Evolutionary conservation across 805 yeast genomes (phyloP).

Genomic region (Lipomyces sp.): DNA sequence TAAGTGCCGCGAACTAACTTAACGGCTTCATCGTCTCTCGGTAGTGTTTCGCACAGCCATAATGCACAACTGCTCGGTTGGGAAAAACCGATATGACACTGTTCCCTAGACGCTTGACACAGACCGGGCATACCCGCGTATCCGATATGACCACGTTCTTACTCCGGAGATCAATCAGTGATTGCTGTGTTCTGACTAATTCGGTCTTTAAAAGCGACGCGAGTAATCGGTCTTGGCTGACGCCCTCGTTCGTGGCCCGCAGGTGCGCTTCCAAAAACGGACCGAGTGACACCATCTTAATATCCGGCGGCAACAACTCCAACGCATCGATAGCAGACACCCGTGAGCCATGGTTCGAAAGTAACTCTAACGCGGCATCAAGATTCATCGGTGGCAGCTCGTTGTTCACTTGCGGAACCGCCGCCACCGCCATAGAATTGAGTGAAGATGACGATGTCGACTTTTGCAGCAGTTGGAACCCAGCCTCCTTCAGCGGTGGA

Average conservation of each 20-base stretch:
- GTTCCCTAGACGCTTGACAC: constrained; percentile 61
- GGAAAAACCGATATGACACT: constrained; percentile 59
- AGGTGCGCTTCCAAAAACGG: constrained; percentile 54
- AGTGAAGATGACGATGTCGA: constrained; percentile 1
- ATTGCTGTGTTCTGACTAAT: constrained; percentile 53
- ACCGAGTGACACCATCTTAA: constrained; percentile 53
- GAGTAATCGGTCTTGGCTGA: constrained; percentile 51
- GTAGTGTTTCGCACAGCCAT: constrained; percentile 52
- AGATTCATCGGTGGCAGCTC: constrained; percentile 43
- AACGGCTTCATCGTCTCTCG: constrained; percentile 12
- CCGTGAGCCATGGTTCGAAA: constrained; percentile 54
- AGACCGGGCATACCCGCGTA: constrained; percentile 59
- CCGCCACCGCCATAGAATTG: constrained; percentile 5
- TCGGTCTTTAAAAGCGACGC: constrained; percentile 61
- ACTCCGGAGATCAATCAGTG: constrained; percentile 49
- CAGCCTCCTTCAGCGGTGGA: background rate
- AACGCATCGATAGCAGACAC: constrained; percentile 55
- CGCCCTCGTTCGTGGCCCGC: constrained; percentile 48
- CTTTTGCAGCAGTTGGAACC: background rate
- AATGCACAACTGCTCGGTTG: constrained; percentile 56
- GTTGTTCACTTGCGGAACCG: constrained; percentile 14
- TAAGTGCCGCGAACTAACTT: too few relatives aligned
- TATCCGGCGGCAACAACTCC: constrained; percentile 56
- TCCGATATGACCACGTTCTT: constrained; percentile 50
- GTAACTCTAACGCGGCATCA: constrained; percentile 49